Conservation (phyloP, 2,329 filamentous ascomycete species). For the Aquanectria penicillioides region DNA sequence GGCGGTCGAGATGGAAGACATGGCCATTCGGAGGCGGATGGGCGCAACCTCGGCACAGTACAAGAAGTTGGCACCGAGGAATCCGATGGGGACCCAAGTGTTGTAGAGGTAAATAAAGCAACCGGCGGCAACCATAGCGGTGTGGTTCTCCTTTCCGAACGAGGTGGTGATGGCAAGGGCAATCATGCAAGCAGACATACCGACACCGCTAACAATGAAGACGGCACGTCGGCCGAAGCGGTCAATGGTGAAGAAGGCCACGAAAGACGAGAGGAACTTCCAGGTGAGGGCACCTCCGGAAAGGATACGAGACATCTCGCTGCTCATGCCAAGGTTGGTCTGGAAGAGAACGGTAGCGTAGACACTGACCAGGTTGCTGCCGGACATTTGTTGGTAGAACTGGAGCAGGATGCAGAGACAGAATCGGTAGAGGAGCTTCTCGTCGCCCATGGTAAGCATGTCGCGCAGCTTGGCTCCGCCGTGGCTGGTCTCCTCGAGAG, state of each 20-base stretch:
- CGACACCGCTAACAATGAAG: constrained; percentile 32
- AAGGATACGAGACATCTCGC: constrained; percentile 33
- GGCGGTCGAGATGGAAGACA: constrained; percentile 62
- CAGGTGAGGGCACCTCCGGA: constrained; percentile 38
- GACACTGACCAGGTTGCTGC: constrained; percentile 38
- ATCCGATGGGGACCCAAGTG: constrained; percentile 72
- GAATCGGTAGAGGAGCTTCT: constrained; percentile 59
- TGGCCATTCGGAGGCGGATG: constrained; percentile 54
- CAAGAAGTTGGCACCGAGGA: constrained; percentile 69
- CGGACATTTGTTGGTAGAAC: constrained; percentile 41
- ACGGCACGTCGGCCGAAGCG: constrained; percentile 35
- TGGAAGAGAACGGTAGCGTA: constrained; percentile 40
- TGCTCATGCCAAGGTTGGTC: constrained; percentile 32
- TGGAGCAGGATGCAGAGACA: constrained; percentile 41
- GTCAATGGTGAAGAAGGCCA: constrained; percentile 39
- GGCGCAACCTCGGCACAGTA: constrained; percentile 64
- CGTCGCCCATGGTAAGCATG: constrained; percentile 58
- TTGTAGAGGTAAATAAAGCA: constrained; percentile 73
- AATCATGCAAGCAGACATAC: constrained; percentile 36
- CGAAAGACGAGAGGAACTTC: constrained; percentile 42
- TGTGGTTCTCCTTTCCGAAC: constrained; percentile 19
- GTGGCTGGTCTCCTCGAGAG: constrained; percentile 53
- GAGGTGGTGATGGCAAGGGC: constrained; percentile 33
- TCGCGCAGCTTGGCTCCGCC: constrained; percentile 51
- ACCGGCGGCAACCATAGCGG: constrained; percentile 31